Percentiles rank a stretch among this genome's conserved stretches.
Evolutionary conservation across 75 land plant species (phyloP).

Genomic region (Cunninghamia lanceolata): DNA sequence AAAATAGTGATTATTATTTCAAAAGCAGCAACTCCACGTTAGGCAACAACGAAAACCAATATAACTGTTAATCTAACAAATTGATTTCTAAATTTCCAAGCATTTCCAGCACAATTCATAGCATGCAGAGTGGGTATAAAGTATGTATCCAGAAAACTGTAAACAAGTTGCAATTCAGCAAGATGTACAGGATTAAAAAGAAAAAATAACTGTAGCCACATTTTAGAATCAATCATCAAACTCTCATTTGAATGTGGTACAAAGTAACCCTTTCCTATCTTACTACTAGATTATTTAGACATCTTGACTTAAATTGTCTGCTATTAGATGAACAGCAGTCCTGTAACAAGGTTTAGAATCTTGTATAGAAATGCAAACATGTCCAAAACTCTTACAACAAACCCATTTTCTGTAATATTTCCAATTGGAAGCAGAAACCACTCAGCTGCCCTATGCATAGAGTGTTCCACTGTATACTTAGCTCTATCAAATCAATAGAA

Average conservation of each 20-base stretch:
- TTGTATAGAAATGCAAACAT: neutral
- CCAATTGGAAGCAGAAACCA: neutral
- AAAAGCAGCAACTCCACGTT: neutral
- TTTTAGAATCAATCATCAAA: neutral
- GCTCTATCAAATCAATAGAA: neutral
- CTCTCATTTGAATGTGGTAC: neutral
- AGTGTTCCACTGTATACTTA: neutral
- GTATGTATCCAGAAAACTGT: neutral
- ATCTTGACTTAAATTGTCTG: neutral
- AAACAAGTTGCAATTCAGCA: neutral
- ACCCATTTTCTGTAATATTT: neutral
- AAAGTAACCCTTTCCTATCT: neutral
- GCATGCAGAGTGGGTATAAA: too few species aligned
- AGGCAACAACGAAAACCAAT: neutral
- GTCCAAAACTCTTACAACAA: neutral
- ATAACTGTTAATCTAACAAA: neutral
- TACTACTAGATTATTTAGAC: neutral
- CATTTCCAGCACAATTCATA: too few species aligned
- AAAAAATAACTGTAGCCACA: neutral
- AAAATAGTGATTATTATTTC: neutral
- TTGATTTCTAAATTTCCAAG: neutral
- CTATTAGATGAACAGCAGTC: neutral
- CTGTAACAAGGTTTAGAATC: neutral
- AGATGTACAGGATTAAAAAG: neutral
- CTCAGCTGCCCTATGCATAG: neutral